Conservation (phyloP, 2,329 filamentous ascomycete genomes). For the Colletotrichum tropicicola region DNA sequence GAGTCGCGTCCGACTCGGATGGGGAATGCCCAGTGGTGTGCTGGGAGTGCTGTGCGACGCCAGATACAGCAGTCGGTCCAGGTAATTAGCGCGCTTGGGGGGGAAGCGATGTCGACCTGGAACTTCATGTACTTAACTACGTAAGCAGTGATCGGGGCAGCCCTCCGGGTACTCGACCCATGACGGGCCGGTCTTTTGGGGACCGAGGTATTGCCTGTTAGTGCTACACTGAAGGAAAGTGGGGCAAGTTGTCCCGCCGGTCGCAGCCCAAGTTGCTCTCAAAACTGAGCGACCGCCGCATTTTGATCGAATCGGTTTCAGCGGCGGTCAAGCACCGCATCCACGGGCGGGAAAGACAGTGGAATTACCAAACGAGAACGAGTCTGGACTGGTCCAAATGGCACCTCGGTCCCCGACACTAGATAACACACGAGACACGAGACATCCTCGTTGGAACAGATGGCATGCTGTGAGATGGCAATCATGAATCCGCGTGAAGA, state of each 20-base stretch:
- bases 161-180: no score
- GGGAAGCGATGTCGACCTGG: no score
- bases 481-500: not conserved
- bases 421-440: not conserved
- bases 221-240: not conserved
- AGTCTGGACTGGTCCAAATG: slow-evolving; percentile 1
- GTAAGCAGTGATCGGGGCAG: no score
- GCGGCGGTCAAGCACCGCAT: slow-evolving; percentile 2
- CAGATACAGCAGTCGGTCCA: not conserved
- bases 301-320: not conserved
- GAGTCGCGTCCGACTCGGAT: not conserved
- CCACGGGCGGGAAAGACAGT: not conserved
- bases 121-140: no score
- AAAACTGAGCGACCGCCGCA: not conserved
- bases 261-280: not conserved
- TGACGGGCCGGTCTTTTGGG: no score
- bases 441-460: not conserved
- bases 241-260: not conserved
- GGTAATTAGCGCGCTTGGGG: not conserved
- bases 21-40: no score
- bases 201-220: not conserved
- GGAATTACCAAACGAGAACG: not conserved
- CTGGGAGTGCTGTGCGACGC: not conserved
- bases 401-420: not conserved
- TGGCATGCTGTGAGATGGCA: not conserved